Evolutionary conservation across 331 rosid species (phyloP), one percentile per base, ranked within the genome.

Genomic region (Spiraea crenata): DNA sequence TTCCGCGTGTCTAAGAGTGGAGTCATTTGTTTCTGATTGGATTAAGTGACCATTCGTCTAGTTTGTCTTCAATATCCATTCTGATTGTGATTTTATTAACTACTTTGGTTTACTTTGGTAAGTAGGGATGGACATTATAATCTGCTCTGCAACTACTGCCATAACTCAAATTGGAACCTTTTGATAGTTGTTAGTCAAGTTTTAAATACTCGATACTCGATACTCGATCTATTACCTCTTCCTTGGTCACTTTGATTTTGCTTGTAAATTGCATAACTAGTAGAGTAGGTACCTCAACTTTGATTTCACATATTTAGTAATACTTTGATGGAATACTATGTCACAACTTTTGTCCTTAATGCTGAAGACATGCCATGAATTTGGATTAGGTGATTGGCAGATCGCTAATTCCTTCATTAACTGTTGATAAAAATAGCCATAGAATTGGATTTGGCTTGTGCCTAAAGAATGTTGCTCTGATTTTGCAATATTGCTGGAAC

Each of bases 401-500:
- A 61, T 61, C 8, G 35, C 34, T 61, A 47, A 59, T 59, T 35
- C 5, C 38, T 4, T 64, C 11, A 20, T 31, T 14, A 16, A 67
- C 52, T 56, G 3, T 37, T 65, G 20, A 17, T 25, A 65, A 42
- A 17, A 10, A 9, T 41, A 16, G 66, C 56, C 46, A 40, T 16
- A 48, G 67, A 57, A 49, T 71, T 20, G 19, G 47, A 42, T 39
- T 16, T 7, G 39, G 63, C 63, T 12, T 34, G 34, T 58, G 63
- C 0, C 5, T 19, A 38, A 38, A 65, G 56, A 50, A 39, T 57
- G 44, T 69, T 68, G 54, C 49, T 69, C 65, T 52, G 45, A 3
- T 38, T 44, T 55, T 25, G 25, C n/a, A 59, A 77, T 67, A 59
- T 50, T 60, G 38, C 60, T 17, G 12, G 60, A 50, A n/a, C 31